Base-by-base conservation (phyloP, 768 basidiomycete species). In the Lentinus tigrinus region DNA sequence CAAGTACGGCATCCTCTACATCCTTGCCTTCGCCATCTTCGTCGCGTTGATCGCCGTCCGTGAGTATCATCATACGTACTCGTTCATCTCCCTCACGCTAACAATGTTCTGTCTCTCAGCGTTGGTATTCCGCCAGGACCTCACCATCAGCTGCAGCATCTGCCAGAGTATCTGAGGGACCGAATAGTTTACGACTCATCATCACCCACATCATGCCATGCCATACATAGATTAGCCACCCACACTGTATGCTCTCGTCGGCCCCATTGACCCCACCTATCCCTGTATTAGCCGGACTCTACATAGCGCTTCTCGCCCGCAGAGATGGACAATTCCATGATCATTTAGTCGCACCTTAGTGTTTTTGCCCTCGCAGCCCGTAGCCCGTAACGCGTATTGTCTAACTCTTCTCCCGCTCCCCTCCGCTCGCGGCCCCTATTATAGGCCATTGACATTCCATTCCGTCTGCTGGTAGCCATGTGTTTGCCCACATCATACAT, bases 1-100 rank as follows among this genome's bases (percentile, higher is more conserved):
- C 73, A 90, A 87, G 74, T 95, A 95, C 65, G 88, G 94, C 46
- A 74, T 89, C 52, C 71, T 95, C 47, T 98, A 91, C 73, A 71
- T 89, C 37, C 49, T 81, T 44, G 80, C 85, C 63, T 81, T 95
- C 56, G 80, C 81, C 53, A 62, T 85, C 59, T 93, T 96, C 66
- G 81, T 85, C 37, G 85, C 84, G 42, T 80, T 97, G 63, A 86
- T 98, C 69, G 85, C 80, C 65, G 71, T 89, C 63, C 92, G 89
- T 92, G 73, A 77, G 89, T 82, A 24, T 47, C 11, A 17, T 7
- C 38, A 3, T 42, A 34, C 19, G 23, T 27, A 8, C 17, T 42
- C 26, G 1, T 40, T 17, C 13, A 10, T 40, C n/a, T 16, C 21
- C 9, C 19, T 31, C 17, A 4, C 7, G 4, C 31, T 4, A 14